Conservation (phyloP, 2,329 filamentous ascomycete species). For the Beauveria rudraprayagi region DNA sequence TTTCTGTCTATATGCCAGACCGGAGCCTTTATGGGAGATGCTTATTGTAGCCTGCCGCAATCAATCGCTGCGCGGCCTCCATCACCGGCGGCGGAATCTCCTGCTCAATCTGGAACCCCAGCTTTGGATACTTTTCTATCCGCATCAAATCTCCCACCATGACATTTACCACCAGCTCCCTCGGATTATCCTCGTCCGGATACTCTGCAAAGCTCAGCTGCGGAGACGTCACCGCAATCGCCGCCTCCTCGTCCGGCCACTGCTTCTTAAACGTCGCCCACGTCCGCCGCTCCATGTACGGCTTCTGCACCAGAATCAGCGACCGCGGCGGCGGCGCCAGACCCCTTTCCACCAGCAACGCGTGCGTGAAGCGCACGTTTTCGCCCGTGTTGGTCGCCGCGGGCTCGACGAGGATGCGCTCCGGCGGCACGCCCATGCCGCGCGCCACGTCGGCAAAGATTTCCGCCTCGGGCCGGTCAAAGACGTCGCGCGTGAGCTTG, state of each 20-base stretch:
- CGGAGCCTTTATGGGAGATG: conserved; percentile 27
- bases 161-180: conserved; percentile 34
- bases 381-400: conserved; percentile 37
- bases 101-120: conserved; percentile 36
- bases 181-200: conserved; percentile 32
- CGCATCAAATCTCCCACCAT: conserved; percentile 38
- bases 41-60: conserved; percentile 28
- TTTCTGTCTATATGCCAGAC: not conserved
- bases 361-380: conserved; percentile 37
- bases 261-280: conserved; percentile 39
- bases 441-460: conserved; percentile 34
- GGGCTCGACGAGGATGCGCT: conserved; percentile 31
- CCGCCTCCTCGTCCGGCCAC: conserved; percentile 30
- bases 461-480: conserved; percentile 33
- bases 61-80: conserved; percentile 32
- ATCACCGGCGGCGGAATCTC: conserved; percentile 33
- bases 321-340: conserved; percentile 18
- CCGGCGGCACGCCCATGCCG: conserved; percentile 30
- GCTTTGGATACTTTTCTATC: conserved; percentile 34
- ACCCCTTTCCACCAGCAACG: conserved; percentile 22
- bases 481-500: conserved; percentile 31
- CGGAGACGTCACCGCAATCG: conserved; percentile 34
- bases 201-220: conserved; percentile 31
- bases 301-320: conserved; percentile 39
- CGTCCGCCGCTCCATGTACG: conserved; percentile 40